Evolutionary conservation across 106 monocot species (phyloP), one percentile per base, ranked within the genome.

Genomic region (Amphibolis antarctica): DNA sequence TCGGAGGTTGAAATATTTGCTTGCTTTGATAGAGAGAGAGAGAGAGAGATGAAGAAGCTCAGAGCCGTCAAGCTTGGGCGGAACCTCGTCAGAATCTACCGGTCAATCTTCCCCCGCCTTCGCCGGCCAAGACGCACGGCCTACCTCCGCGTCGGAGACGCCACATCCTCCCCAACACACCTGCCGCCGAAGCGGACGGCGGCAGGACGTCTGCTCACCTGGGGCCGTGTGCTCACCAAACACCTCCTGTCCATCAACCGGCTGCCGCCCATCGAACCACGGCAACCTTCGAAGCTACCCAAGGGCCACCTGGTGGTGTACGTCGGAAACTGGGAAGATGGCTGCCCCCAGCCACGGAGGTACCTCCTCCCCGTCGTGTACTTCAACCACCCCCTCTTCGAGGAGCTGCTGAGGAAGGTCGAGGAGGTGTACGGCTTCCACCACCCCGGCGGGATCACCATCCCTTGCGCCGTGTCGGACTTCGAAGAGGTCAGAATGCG

Each of bases 371-470:
- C 87, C 57, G 79, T 87, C 46, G 74, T 80, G 43, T 75, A 83
- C 75, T 87, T 87, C 66, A 87, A 87, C 78, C 80, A 87, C 58
- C 87, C 87, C 4, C 28, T 87, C 67, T 87, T 87, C 43, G 80
- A 77, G 43, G 87, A 83, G 75, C 66, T 88, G 65, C 63, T 88
- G 68, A 59, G 67, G 55, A 80, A 81, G 66, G 75, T 80, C 10
- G 87, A 80, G 63, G 78, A 78, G 66, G 72, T 71, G 78, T 83
- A 70, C 63, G 87, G 80, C 9, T 80, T 69, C 66, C 53, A 75
- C 21, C 87, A 83, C 66, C 80, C 80, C 19, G 83, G 80, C 21
- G 83, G 74, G 42, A 83, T 87, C 77, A 87, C 83, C 60, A 83
- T 83, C 51, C 87, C 87, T 46, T 80, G 80, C 72, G 77, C 73